Conservation (phyloP, 768 basidiomycete species). For the Saitozyma podzolica region DNA sequence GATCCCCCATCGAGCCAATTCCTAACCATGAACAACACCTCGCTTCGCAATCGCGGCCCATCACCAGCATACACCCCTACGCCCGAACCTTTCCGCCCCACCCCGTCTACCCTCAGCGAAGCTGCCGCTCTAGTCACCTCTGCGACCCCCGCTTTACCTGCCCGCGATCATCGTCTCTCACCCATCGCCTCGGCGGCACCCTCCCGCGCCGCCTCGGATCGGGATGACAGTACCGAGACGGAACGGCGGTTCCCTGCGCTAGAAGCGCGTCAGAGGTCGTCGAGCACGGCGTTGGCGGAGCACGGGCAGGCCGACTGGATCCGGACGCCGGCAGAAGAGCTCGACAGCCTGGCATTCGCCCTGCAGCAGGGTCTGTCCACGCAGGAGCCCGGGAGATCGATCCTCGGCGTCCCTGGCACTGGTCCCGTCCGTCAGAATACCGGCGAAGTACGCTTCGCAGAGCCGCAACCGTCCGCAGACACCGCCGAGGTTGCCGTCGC, state of each 20-base stretch:
- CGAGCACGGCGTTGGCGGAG: no score
- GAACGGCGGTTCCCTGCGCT: constrained; percentile 2
- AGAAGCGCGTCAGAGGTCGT: neutral
- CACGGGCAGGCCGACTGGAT: no score
- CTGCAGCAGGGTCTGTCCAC: neutral
- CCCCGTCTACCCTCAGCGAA: no score
- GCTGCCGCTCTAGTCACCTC: no score
- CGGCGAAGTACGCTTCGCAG: constrained; percentile 8
- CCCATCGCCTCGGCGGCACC: constrained; percentile 41
- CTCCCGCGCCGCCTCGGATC: constrained; percentile 28
- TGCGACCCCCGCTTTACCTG: neutral
- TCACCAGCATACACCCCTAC: constrained; percentile 50
- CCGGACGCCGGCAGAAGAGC: neutral
- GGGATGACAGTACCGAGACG: constrained; percentile 34
- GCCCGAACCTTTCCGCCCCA: neutral
- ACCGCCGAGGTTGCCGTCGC: no score
- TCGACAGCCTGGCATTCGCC: constrained; percentile 10
- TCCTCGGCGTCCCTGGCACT: no score
- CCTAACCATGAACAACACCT: no score
- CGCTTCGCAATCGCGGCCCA: constrained; percentile 19
- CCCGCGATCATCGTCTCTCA: constrained; percentile 25
- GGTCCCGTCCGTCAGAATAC: neutral
- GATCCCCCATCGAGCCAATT: no score
- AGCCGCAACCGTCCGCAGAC: neutral
- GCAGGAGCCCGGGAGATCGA: no score